These are phyloP conservation scores for Nicotiana obtusifolia DNA, from an alignment of 257 asterid genomes.

Conservation along the genomic window DNA sequence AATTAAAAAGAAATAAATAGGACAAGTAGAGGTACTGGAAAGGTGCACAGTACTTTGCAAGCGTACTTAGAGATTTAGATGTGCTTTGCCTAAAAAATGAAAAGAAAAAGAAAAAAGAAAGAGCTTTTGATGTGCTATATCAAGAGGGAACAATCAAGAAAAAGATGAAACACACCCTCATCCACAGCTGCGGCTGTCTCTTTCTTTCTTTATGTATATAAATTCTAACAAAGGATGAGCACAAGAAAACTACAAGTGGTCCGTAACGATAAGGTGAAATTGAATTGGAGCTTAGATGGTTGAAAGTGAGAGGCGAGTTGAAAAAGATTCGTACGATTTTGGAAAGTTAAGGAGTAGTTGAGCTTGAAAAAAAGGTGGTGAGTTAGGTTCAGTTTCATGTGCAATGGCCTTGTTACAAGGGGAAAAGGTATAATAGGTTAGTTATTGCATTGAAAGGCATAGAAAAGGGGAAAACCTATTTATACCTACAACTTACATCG, in stretches of 20 bases:
- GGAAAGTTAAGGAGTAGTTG: slow-evolving; percentile 2
- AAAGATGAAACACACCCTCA: background rate
- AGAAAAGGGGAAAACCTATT: background rate
- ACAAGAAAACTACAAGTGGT: background rate
- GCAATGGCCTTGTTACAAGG: background rate
- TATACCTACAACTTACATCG: background rate
- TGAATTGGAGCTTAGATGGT: background rate
- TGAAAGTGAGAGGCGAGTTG: background rate
- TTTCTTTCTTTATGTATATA: background rate
- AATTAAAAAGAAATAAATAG: background rate
- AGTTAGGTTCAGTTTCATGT: background rate
- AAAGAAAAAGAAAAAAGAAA: no score
- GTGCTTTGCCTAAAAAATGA: no score
- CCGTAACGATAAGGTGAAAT: background rate
- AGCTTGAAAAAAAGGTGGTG: background rate
- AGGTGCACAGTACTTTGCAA: background rate
- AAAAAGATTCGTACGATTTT: background rate
- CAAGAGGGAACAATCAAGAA: background rate
- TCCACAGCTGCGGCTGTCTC: background rate
- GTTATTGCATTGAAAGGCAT: background rate
- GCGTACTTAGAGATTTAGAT: no score
- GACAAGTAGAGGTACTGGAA: background rate
- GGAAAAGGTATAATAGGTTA: background rate
- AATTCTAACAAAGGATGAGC: background rate
- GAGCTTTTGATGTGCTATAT: background rate